Evolutionary conservation across 768 basidiomycete species (phyloP), one percentile per base, ranked within the genome.

Genomic region (Saitozyma sp.): DNA sequence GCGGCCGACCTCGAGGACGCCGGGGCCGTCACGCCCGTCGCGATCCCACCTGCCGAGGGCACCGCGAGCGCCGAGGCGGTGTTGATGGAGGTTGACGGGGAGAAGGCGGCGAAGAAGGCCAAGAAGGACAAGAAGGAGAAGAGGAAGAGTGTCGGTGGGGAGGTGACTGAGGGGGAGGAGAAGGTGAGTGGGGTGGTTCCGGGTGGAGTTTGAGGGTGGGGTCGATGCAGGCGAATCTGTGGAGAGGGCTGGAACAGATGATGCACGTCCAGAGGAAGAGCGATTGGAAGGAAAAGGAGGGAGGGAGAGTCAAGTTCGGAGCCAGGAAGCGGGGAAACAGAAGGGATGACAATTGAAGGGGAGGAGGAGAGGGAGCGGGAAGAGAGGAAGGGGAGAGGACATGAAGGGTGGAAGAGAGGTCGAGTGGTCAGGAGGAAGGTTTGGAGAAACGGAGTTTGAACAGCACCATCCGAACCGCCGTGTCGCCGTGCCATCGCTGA

Each of bases 81-180:
- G 14, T 69, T 64, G 17, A 71, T 71, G 67, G 75, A 75, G 46
- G 75, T 77, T 11, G 71, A 74, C 43, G 70, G 65, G 10, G 68
- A 76, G 53, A 76, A 77, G 56, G 71, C 70, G 51, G 60, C 64
- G 17, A 81, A 81, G 68, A 80, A 81, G 89, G 71, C 70, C 48
- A 79, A 79, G 72, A 78, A 78, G 74, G 77, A 78, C 59, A 78
- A 78, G 69, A 78, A 78, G 67, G 76, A 76, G 58, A 79, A 79
- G 69, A 57, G 70, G 59, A 79, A 77, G 71, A 67, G 67, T 48
- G 69, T 64, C 8, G 74, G 61, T 39, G 69, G 49, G 6, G 72
- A 65, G 43, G 66, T 54, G 54, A 57, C 50, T 17, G 68, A 58
- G 87, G 81, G 88, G 89, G 80, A 90, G 87, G 81, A 84, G 43